Percentiles rank a stretch among this genome's conserved stretches.
Conservation (phyloP, 331 rosid species). For the Pyrus hybrid region DNA sequence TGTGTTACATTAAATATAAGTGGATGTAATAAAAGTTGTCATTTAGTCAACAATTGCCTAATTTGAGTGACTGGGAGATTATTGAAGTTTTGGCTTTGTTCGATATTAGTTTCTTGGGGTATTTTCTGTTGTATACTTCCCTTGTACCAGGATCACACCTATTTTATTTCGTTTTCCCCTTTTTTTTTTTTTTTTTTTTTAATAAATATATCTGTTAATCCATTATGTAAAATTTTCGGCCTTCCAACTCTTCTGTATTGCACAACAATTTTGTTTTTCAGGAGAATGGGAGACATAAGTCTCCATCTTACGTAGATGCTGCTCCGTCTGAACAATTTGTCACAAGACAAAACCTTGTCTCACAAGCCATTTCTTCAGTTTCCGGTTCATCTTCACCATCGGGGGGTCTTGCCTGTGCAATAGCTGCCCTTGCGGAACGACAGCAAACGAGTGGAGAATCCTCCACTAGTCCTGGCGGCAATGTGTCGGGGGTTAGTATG, state of each 20-base stretch:
- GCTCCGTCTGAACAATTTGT: conserved; percentile 42
- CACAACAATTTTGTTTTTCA: conserved; percentile 18
- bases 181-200: not conserved
- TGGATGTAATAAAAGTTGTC: not conserved
- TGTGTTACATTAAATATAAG: not conserved
- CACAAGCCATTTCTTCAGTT: conserved; percentile 33
- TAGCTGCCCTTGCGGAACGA: conserved; percentile 98
- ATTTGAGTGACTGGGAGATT: not conserved
- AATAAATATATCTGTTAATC: not conserved
- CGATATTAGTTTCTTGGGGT: not conserved
- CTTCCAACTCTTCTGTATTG: conserved; percentile 11
- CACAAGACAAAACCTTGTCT: conserved; percentile 30
- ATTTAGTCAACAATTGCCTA: not conserved
- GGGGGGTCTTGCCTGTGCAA: conserved; percentile 91
- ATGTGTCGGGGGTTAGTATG: conserved; percentile 40
- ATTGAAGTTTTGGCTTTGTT: not conserved
- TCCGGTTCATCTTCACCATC: conserved; percentile 89
- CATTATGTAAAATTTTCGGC: not conserved
- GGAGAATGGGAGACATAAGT: conserved; percentile 73
- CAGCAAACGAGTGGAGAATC: conserved; percentile 73
- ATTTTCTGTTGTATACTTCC: not conserved
- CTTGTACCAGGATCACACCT: not conserved
- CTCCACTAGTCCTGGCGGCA: conserved; percentile 28
- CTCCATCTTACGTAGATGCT: conserved; percentile 31
- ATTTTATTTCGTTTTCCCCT: not conserved